Percentiles rank a stretch among this genome's conserved stretches.
Evolutionary conservation across 108 stramenopile species (phyloP).

Genomic region (Cyclotella baltica): DNA sequence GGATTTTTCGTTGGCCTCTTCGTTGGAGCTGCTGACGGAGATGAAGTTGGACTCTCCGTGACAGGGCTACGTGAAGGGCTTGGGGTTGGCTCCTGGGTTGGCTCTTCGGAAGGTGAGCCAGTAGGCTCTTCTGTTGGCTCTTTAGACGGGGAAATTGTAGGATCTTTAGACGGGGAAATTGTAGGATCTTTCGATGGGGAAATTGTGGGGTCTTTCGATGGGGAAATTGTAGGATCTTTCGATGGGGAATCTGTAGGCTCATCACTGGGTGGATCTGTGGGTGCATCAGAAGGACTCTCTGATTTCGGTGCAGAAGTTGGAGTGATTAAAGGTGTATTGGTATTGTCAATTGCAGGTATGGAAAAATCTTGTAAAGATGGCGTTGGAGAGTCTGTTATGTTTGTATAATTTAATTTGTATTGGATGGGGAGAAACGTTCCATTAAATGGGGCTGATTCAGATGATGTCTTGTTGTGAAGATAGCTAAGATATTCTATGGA

Average conservation of each 20-base stretch:
- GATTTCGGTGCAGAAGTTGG: neutral
- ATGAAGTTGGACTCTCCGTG: neutral
- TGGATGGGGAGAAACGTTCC: neutral
- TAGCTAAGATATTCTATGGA: neutral
- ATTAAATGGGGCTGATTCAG: neutral
- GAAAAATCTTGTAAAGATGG: neutral
- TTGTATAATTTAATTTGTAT: neutral
- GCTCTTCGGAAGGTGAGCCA: neutral
- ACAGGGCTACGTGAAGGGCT: neutral
- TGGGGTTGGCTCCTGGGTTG: too few relatives aligned
- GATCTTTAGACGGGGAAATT: neutral
- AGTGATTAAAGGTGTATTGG: neutral
- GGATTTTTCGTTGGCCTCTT: constrained; percentile 1
- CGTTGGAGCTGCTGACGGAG: neutral
- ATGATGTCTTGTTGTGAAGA: constrained; percentile 7
- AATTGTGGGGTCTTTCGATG: neutral
- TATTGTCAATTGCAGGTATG: neutral
- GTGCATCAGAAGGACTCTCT: neutral
- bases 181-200: neutral
- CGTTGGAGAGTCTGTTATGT: neutral
- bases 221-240: neutral
- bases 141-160: neutral
- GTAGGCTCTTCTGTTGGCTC: neutral
- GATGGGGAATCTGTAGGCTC: neutral
- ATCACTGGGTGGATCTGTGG: neutral